Conservation (phyloP, 2,329 filamentous ascomycete species). For the Cadophora sp. region DNA sequence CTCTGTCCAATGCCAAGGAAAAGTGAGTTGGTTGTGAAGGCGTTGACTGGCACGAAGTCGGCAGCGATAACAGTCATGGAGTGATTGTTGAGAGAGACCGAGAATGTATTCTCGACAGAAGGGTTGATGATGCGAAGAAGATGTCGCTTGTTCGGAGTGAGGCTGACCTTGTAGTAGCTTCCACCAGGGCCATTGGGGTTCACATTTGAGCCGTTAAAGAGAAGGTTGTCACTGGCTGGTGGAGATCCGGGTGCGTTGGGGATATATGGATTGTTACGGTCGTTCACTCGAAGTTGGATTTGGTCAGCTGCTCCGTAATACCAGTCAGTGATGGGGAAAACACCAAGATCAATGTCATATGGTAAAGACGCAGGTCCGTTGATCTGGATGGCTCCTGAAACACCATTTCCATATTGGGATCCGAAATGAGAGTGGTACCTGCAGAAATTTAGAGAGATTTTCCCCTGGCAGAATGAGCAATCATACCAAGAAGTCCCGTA, state of each 20-base stretch:
- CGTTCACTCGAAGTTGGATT: slow-evolving; percentile 23
- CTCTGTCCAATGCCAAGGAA: slow-evolving; percentile 63
- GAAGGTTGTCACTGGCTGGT: slow-evolving; percentile 37
- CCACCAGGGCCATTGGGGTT: slow-evolving; percentile 20
- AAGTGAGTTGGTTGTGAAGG: slow-evolving; percentile 65
- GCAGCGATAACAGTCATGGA: slow-evolving; percentile 67
- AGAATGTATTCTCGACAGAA: slow-evolving; percentile 50
- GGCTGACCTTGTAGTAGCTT: slow-evolving; percentile 43
- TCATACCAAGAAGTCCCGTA: slow-evolving; percentile 56
- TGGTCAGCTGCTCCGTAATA: slow-evolving; percentile 28
- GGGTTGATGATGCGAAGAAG: slow-evolving; percentile 55
- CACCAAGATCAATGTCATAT: slow-evolving; percentile 67
- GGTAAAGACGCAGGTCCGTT: slow-evolving; percentile 61
- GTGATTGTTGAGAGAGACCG: slow-evolving; percentile 59
- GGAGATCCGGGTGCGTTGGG: slow-evolving; percentile 8
- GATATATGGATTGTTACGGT: slow-evolving; percentile 9
- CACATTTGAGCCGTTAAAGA: slow-evolving; percentile 33
- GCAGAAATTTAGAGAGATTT: too few relatives aligned
- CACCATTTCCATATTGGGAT: slow-evolving; percentile 53
- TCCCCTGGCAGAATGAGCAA: too few relatives aligned
- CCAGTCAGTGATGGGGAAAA: slow-evolving; percentile 38
- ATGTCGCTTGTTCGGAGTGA: slow-evolving; percentile 48
- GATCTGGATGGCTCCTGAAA: slow-evolving; percentile 64
- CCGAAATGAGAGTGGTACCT: slow-evolving; percentile 64
- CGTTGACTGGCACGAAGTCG: slow-evolving; percentile 62